Base-by-base conservation (phyloP, 73 alveolate genomes). In the Paramecium primaurelia region DNA sequence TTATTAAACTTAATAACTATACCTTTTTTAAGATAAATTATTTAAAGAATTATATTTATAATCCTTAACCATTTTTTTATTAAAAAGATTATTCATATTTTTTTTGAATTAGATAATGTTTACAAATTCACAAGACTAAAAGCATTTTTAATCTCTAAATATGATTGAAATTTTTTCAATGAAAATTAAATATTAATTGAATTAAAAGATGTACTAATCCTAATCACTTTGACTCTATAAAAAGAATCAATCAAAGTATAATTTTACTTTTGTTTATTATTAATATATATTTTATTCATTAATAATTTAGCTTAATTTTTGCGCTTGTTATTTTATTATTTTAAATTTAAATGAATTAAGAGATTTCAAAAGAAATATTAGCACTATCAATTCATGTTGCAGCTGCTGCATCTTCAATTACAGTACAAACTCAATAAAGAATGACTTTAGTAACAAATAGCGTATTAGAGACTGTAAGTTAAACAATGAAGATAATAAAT, bases 301-400 rank as follows among this genome's bases (percentile, higher is more conserved):
- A 64, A 64, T 2, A 34, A 28, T 25, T 3, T 22, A 4, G 8
- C 28, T 22, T 64, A 11, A 64, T 22, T 4, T 64, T 64, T 64
- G 84, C 8, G 42, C 42, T 64, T 64, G 84, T 64, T 64, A 32
- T 54, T 18, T n/a, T 54, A 32, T 64, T 28, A 64, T 64, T 64
- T 64, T 28, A 64, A 64, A 64, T 64, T 64, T 64, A 64, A 25
- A 64, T 54, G 84, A 64, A 26, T 32, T 64, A 34, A n/a, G 51
- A 64, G 51, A 64, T 64, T 64, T 34, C 84, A 64, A 73, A 73
- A 12, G 87, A 73, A 36, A 40, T 73, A 36, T 73, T 38, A 36
- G 87, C 87, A 37, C 58, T 73, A 5, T 73, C 87, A 36, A 32
- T 73, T 14, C 87, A 73, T 73, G 87, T 73, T 10, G 34, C 59